These are phyloP conservation scores for Phaeosphaeria sp. DNA, from an alignment of 2,329 filamentous ascomycete species.

Conservation along the genomic window DNA sequence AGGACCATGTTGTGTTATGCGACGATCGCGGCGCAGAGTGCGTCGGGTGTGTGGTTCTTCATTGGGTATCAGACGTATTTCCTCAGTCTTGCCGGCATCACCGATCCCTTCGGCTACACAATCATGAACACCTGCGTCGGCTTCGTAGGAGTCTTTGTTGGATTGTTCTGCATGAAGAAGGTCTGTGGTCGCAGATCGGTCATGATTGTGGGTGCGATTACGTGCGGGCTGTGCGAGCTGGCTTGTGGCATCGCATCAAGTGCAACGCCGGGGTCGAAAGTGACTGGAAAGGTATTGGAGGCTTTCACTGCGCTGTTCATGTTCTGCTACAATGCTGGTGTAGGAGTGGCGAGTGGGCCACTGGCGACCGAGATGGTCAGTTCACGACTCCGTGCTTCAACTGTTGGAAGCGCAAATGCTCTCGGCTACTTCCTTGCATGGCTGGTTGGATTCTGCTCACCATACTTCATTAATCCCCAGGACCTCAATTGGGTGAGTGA, in stretches of 20 bases:
- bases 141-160: slow-evolving; percentile 57
- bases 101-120: slow-evolving; percentile 55
- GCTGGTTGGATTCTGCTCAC: slow-evolving; percentile 46
- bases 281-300: slow-evolving; percentile 34
- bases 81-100: slow-evolving; percentile 27
- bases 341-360: slow-evolving; percentile 41
- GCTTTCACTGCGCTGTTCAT: slow-evolving; percentile 47
- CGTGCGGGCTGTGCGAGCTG: slow-evolving; percentile 56
- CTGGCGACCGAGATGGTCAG: slow-evolving; percentile 41
- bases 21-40: slow-evolving; percentile 56
- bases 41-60: slow-evolving; percentile 58
- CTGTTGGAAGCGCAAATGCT: slow-evolving; percentile 41
- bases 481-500: slow-evolving; percentile 47
- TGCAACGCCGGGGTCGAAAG: slow-evolving; percentile 28
- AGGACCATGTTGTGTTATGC: slow-evolving; percentile 60
- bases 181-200: slow-evolving; percentile 56
- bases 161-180: slow-evolving; percentile 58
- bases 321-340: slow-evolving; percentile 46
- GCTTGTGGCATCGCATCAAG: slow-evolving; percentile 51
- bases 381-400: slow-evolving; percentile 46
- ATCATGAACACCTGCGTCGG: slow-evolving; percentile 60
- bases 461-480: slow-evolving; percentile 50
- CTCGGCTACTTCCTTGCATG: slow-evolving; percentile 47
- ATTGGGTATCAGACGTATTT: slow-evolving; percentile 61
- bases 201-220: slow-evolving; percentile 55